These are phyloP conservation scores for Gaillardinia entomophila DNA, from an alignment of 805 yeast species.

Conservation along the genomic window DNA sequence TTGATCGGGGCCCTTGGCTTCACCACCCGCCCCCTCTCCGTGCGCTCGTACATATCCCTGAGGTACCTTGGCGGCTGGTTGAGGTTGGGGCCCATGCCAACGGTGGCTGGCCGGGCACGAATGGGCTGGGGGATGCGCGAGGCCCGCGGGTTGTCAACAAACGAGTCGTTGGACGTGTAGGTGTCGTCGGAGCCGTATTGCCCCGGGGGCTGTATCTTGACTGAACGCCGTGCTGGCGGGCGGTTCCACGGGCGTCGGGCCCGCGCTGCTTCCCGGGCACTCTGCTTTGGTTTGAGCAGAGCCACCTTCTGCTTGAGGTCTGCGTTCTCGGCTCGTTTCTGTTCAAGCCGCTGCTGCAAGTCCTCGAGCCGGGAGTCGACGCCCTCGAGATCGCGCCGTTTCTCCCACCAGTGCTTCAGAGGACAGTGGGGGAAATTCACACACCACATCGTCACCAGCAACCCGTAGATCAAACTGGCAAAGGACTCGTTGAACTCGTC, in stretches of 20 bases:
- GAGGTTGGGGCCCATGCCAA: slow-evolving; percentile 26
- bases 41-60: too few species aligned
- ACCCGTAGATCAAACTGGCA: slow-evolving; percentile 70
- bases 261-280: not conserved
- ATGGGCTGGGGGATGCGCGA: slow-evolving; percentile 18
- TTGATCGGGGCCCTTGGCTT: too few species aligned
- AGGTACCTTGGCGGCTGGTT: slow-evolving; percentile 40
- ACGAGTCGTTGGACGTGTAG: slow-evolving; percentile 20
- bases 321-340: slow-evolving; percentile 17
- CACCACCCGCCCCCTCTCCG: too few species aligned
- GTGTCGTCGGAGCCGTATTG: slow-evolving; percentile 20
- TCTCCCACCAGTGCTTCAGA: slow-evolving; percentile 27
- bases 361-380: slow-evolving; percentile 15
- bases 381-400: slow-evolving; percentile 16
- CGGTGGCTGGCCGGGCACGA: slow-evolving; percentile 1
- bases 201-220: not conserved
- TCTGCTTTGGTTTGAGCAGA: slow-evolving; percentile 1
- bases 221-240: not conserved
- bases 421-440: slow-evolving; percentile 57
- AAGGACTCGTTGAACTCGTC: slow-evolving; percentile 70
- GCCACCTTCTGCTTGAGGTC: slow-evolving; percentile 15
- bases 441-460: slow-evolving; percentile 84
- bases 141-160: slow-evolving; percentile 18
- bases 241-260: not conserved
- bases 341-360: slow-evolving; percentile 13